Conservation (phyloP, 2,329 filamentous ascomycete species). For the Colletotrichum phormii region DNA sequence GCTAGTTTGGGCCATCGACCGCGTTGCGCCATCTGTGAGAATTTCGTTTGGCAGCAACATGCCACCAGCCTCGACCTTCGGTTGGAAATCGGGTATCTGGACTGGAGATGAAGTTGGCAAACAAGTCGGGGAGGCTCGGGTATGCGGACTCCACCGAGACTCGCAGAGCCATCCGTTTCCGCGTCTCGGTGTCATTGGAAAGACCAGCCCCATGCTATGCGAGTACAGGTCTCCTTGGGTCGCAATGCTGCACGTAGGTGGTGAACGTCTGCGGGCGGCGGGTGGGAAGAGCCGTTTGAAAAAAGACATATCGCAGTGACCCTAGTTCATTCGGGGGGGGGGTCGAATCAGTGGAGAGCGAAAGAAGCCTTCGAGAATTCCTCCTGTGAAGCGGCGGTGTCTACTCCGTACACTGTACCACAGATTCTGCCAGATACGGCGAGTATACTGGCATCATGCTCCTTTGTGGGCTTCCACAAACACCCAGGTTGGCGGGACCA, state of each 20-base stretch:
- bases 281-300: not conserved
- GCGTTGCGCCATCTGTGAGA: not conserved
- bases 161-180: slow-evolving; percentile 20
- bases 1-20: not conserved
- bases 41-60: not conserved
- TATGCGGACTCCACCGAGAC: slow-evolving; percentile 31
- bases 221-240: not conserved
- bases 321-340: not conserved
- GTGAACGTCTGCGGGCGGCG: not conserved
- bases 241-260: slow-evolving; percentile 10
- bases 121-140: slow-evolving; percentile 26
- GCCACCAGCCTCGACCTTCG: slow-evolving; percentile 9
- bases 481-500: not conserved
- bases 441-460: not conserved
- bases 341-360: not conserved
- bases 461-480: slow-evolving; percentile 3
- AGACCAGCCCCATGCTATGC: not conserved
- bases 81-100: not conserved
- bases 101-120: slow-evolving; percentile 10
- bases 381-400: not conserved
- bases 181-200: slow-evolving; percentile 12
- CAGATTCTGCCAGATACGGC: not conserved
- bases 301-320: slow-evolving; percentile 4
- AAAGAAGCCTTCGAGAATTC: not conserved
- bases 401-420: not conserved